These are phyloP conservation scores for Tubosaeta sp. DNA, from an alignment of 768 basidiomycete species.

Conservation along the genomic window DNA sequence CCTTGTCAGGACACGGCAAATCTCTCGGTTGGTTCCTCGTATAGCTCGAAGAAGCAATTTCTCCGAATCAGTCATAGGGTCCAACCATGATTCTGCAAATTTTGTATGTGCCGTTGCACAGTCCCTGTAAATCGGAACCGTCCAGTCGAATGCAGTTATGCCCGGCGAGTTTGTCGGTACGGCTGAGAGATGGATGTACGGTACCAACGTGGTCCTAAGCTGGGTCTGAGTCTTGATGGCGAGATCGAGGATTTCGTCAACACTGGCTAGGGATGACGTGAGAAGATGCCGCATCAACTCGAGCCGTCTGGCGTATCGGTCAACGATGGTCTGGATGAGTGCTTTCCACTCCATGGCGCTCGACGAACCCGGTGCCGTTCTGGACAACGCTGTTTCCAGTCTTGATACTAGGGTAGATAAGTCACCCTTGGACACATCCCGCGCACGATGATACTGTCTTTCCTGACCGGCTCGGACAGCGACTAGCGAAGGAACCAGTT, in stretches of 20 bases:
- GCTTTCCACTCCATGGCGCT: conserved; percentile 35
- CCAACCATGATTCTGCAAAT: neutral
- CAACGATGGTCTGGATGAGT: conserved; percentile 24
- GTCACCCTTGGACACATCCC: conserved; percentile 25
- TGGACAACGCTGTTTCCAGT: conserved; percentile 4
- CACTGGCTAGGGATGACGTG: conserved; percentile 3
- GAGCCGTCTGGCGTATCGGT: conserved; percentile 31
- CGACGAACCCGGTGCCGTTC: conserved; percentile 11
- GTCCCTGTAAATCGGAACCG: conserved; percentile 25
- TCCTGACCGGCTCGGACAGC: conserved; percentile 18
- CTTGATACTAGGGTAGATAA: conserved; percentile 2
- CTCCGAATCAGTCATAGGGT: conserved; percentile 28
- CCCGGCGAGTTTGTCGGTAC: conserved; percentile 1
- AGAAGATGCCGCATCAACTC: conserved; percentile 25
- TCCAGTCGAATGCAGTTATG: conserved; percentile 20
- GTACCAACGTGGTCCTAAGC: conserved; percentile 26
- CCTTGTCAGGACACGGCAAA: conserved; percentile 41
- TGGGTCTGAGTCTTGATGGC: conserved; percentile 17
- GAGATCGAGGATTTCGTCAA: conserved; percentile 2
- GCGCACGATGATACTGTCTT: conserved; percentile 30
- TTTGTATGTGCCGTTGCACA: conserved; percentile 29
- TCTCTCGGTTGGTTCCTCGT: conserved; percentile 38
- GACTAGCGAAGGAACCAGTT: conserved; percentile 30
- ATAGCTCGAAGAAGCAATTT: conserved; percentile 24
- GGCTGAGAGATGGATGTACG: conserved; percentile 23